Evolutionary conservation across 306 rosid genomes (phyloP), one percentile per base, ranked within the genome.

Genomic region (Vigna nakashimae): DNA sequence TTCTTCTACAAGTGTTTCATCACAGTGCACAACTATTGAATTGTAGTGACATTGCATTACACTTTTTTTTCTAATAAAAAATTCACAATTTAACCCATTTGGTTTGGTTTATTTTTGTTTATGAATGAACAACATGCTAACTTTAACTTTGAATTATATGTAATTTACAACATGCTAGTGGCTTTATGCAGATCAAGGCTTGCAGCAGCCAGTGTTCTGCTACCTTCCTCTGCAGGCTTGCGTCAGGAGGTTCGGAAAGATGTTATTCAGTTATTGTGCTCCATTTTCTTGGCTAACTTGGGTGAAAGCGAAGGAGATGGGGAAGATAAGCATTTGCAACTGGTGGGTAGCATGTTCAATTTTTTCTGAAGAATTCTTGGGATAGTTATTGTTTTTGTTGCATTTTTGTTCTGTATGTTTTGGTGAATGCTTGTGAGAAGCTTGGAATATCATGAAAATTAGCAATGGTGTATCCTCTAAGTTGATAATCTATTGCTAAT

Each of bases 261-360:
- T 76, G 86, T 86, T 45, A 86, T 86, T 80, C 87, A 86, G 56
- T 66, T 86, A 63, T 85, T 96, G 50, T 96, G 99, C 78, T 88
- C 98, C 64, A 90, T 96, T 75, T 96, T 96, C 87, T 84, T 96
- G 87, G 97, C 99, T 70, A 91, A 96, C 89, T 88, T 84, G 79
- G 97, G 96, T 81, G 91, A 84, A 64, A 88, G 87, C 50, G 98
- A 90, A 65, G 97, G 82, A 77, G 88, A 73, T 34, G 96, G 79
- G 71, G 99, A 91, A 78, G 97, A 85, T 66, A 83, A 85, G 64
- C 17, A 45, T 24, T 62, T 76, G 22, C 76, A 48, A 34, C 79
- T 73, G 90, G 99, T 92, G 69, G 84, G 98, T 90, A 28, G 63
- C 71, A 32, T 77, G 32, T 87, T 80, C 15, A 24, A 6, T 60